phyloP scores from a whole-genome alignment of 2,329 filamentous ascomycete genomes.

The Fusarium burgessii region DNA sequence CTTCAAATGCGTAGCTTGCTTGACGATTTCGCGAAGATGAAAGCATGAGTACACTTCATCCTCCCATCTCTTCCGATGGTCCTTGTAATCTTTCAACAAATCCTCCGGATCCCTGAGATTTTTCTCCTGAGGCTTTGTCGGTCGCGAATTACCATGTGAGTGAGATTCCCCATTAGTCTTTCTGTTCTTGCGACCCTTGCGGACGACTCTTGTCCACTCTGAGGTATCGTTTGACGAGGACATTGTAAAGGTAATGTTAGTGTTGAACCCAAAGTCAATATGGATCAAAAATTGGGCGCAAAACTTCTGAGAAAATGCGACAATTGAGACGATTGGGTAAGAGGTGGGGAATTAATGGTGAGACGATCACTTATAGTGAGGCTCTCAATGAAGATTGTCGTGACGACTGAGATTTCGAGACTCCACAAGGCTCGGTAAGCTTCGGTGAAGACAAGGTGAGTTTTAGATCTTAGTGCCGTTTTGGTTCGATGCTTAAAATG shows the following conservation, averaged over 20 bases:
- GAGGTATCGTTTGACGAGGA: constrained; percentile 18
- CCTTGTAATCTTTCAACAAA: constrained; percentile 48
- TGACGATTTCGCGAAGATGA: constrained; percentile 52
- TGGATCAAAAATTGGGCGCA: background rate
- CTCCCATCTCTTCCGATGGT: constrained; percentile 47
- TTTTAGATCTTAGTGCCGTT: constrained; percentile 14
- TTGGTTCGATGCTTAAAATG: constrained; percentile 3
- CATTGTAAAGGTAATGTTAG: constrained; percentile 14
- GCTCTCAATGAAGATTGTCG: constrained; percentile 23
- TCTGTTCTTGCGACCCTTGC: constrained; percentile 39
- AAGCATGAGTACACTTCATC: constrained; percentile 41
- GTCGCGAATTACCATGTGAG: background rate
- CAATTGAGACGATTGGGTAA: background rate
- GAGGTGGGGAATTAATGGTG: background rate
- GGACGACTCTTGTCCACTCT: constrained; percentile 46
- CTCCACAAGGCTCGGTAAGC: constrained; percentile 33
- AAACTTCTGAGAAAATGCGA: background rate
- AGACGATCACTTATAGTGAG: constrained; percentile 17
- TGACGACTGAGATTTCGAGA: constrained; percentile 39
- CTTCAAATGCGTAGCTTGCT: constrained; percentile 31
- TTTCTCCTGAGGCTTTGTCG: background rate
- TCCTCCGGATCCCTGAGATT: constrained; percentile 20
- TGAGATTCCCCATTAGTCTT: background rate
- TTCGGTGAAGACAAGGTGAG: constrained; percentile 32
- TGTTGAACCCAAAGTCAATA: background rate